Evolutionary conservation across 495 filamentous ascomycete genomes (phyloP).

Genomic region (Neurospora tetraspora): DNA sequence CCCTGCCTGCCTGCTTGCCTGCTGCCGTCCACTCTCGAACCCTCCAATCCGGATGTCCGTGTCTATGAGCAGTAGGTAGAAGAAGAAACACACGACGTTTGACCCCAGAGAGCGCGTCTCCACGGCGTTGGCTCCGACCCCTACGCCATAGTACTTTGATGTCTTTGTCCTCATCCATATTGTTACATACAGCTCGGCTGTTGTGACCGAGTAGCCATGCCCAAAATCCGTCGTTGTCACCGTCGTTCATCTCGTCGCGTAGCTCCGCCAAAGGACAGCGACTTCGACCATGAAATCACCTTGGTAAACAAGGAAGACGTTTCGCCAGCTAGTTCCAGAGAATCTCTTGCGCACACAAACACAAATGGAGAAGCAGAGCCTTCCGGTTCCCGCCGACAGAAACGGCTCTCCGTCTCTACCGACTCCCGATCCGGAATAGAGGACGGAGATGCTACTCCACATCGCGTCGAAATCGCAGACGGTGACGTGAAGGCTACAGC

Average conservation of each 20-base stretch:
- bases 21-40: not conserved
- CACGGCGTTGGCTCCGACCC: not conserved
- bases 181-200: not conserved
- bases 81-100: no score
- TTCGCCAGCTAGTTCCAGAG: not conserved
- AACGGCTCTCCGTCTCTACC: not conserved
- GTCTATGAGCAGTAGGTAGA: not conserved
- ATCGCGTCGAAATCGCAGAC: not conserved
- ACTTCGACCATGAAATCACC: conserved; percentile 53
- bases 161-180: not conserved
- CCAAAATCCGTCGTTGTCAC: conserved; percentile 25
- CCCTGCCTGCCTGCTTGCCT: not conserved
- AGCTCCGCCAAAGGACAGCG: conserved; percentile 36
- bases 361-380: not conserved
- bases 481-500: not conserved
- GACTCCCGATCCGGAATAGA: not conserved
- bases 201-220: conserved; percentile 24
- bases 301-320: conserved; percentile 35
- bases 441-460: not conserved
- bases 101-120: not conserved
- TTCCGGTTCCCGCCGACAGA: not conserved
- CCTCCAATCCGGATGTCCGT: no score
- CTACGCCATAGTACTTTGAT: not conserved
- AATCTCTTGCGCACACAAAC: no score
- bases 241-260: conserved; percentile 38